Conservation (phyloP, 2,329 filamentous ascomycete species). For the Curvularia spicifera region DNA sequence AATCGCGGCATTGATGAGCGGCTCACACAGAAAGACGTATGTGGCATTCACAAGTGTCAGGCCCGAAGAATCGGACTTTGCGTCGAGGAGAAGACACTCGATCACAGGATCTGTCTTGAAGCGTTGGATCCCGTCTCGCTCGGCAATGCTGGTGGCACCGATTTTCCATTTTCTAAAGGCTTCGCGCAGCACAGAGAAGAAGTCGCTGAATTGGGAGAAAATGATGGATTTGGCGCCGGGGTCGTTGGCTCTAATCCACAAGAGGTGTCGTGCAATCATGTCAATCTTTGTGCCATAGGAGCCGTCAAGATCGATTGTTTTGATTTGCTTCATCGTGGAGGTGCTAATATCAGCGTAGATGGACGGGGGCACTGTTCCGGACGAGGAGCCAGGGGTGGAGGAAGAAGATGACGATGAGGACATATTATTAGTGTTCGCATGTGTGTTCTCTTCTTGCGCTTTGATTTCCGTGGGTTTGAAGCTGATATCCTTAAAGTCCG, state of each 20-base stretch:
- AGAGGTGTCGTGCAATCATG: conserved; percentile 70
- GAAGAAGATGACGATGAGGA: neutral
- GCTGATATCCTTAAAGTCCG: conserved; percentile 83
- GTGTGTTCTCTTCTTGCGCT: conserved; percentile 64
- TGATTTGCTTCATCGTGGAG: conserved; percentile 77
- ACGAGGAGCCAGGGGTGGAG: conserved; percentile 36
- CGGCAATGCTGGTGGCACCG: conserved; percentile 72
- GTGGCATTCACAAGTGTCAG: conserved; percentile 91
- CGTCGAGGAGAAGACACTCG: conserved; percentile 89
- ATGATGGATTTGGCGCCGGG: conserved; percentile 89
- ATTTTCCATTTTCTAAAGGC: conserved; percentile 78
- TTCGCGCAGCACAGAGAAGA: conserved; percentile 72
- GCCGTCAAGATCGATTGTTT: conserved; percentile 73
- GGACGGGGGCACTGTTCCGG: conserved; percentile 33
- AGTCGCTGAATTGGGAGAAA: conserved; percentile 90
- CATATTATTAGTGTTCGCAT: conserved; percentile 20
- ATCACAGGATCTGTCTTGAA: conserved; percentile 77
- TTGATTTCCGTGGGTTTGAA: conserved; percentile 77
- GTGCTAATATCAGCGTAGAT: conserved; percentile 83
- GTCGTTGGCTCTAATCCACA: conserved; percentile 84
- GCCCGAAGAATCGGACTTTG: conserved; percentile 84
- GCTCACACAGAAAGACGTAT: conserved; percentile 94
- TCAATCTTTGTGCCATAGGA: conserved; percentile 93
- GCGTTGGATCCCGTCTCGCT: conserved; percentile 69
- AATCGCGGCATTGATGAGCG: conserved; percentile 88